Evolutionary conservation across 2,329 filamentous ascomycete species (phyloP).

Genomic region (Paecilomyces sp.): DNA sequence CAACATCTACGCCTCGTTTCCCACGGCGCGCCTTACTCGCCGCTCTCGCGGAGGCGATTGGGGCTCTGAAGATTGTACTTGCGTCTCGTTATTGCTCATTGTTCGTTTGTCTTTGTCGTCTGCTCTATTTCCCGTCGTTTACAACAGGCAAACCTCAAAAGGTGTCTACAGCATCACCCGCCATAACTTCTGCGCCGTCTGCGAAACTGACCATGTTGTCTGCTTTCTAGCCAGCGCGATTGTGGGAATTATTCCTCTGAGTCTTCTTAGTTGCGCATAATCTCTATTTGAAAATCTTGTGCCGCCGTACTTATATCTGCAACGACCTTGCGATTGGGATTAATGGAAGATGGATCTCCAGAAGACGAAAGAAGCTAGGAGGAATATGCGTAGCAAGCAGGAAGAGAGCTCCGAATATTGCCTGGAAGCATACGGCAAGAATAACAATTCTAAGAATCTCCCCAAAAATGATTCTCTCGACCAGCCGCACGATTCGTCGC

Average conservation of each 20-base stretch:
- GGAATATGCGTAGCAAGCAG: constrained; percentile 22
- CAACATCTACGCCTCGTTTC: not conserved
- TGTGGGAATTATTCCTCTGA: not conserved
- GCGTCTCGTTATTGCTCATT: not conserved
- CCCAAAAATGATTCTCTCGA: constrained; percentile 30
- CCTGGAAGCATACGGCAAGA: constrained; percentile 24
- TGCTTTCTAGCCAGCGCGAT: not conserved
- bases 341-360: constrained; percentile 31
- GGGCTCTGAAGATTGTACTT: not conserved
- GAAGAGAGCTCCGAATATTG: constrained; percentile 29
- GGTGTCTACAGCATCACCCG: not conserved
- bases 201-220: not conserved
- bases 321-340: not conserved
- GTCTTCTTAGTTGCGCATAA: not conserved
- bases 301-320: not conserved
- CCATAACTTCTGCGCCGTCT: not conserved
- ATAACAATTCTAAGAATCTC: constrained; percentile 25
- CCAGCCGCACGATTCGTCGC: constrained; percentile 17
- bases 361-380: constrained; percentile 32
- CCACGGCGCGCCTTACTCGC: not conserved
- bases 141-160: not conserved
- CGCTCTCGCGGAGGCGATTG: not conserved
- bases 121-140: not conserved
- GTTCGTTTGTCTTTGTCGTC: not conserved
- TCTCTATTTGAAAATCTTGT: not conserved